Evolutionary conservation across 1,139 yeast genomes (phyloP).

Genomic region (Suhomyces kunorum): DNA sequence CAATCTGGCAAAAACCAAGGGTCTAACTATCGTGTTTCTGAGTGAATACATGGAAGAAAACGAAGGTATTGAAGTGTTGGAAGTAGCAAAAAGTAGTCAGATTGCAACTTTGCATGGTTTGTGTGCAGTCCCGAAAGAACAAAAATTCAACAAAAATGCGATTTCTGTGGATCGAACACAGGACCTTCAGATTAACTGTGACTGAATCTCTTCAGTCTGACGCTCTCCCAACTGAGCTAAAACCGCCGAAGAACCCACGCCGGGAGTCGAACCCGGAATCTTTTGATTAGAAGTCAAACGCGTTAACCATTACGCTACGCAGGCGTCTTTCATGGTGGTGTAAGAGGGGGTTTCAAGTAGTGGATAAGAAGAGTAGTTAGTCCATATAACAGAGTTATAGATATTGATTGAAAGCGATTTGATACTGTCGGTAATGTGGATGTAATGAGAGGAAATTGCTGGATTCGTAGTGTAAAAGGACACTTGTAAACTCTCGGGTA

Average conservation of each 20-base stretch:
- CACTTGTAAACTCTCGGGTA: no score
- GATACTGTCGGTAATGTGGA: no score
- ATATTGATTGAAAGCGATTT: no score
- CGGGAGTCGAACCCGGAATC: conserved; percentile 22
- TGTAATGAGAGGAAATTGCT: no score
- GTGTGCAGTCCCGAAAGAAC: neutral
- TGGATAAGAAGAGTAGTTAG: neutral
- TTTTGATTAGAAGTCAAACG: conserved; percentile 21
- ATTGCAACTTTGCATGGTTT: conserved; percentile 3
- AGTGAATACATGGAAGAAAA: neutral
- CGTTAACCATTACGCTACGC: conserved; percentile 22
- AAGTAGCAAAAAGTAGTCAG: neutral
- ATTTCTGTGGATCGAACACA: conserved; percentile 54
- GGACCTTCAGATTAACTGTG: conserved; percentile 53
- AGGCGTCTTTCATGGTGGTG: no score
- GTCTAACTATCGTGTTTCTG: neutral
- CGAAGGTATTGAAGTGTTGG: no score
- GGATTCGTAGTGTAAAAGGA: no score
- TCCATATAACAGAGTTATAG: no score
- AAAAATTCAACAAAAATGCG: conserved; percentile 16
- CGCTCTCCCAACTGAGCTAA: conserved; percentile 34
- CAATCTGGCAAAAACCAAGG: neutral
- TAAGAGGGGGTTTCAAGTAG: no score
- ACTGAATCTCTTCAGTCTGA: conserved; percentile 35
- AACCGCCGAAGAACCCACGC: conserved; percentile 18